Conservation (phyloP, 805 yeast species). For the Cyberlindnera euphorbiiphila region DNA sequence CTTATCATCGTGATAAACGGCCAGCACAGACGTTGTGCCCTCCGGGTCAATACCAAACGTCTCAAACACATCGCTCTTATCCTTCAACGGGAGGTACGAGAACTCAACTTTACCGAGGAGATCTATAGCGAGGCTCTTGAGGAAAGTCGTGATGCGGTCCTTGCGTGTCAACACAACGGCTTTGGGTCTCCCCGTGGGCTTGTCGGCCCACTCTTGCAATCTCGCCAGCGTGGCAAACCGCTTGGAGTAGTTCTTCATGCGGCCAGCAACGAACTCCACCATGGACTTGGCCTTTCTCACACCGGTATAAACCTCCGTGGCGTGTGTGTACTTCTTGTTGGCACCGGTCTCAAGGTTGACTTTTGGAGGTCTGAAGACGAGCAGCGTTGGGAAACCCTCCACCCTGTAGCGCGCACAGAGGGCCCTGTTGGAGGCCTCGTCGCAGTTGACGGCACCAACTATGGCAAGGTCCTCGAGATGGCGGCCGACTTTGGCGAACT, state of each 20-base stretch:
- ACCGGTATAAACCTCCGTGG: slow-evolving; percentile 57
- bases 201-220: slow-evolving; percentile 28
- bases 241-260: slow-evolving; percentile 65
- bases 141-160: slow-evolving; percentile 47
- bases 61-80: slow-evolving; percentile 21
- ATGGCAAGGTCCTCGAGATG: slow-evolving; percentile 51
- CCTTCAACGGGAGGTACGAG: slow-evolving; percentile 37
- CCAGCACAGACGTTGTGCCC: slow-evolving; percentile 15
- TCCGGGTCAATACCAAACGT: slow-evolving; percentile 16
- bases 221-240: slow-evolving; percentile 38
- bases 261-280: slow-evolving; percentile 47
- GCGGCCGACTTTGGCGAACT: slow-evolving; percentile 60
- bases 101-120: slow-evolving; percentile 49
- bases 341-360: slow-evolving; percentile 27
- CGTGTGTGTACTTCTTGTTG: slow-evolving; percentile 35
- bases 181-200: slow-evolving; percentile 29
- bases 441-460: slow-evolving; percentile 87
- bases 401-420: slow-evolving; percentile 65
- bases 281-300: slow-evolving; percentile 55
- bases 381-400: slow-evolving; percentile 79
- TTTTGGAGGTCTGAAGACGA: slow-evolving; percentile 82
- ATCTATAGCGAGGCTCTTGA: slow-evolving; percentile 68
- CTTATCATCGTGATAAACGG: slow-evolving; percentile 9
- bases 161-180: slow-evolving; percentile 53
- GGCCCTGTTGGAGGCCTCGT: slow-evolving; percentile 57